These are phyloP conservation scores for Calonectria pseudoreteaudii DNA, from an alignment of 2,329 filamentous ascomycete genomes.

Conservation along the genomic window DNA sequence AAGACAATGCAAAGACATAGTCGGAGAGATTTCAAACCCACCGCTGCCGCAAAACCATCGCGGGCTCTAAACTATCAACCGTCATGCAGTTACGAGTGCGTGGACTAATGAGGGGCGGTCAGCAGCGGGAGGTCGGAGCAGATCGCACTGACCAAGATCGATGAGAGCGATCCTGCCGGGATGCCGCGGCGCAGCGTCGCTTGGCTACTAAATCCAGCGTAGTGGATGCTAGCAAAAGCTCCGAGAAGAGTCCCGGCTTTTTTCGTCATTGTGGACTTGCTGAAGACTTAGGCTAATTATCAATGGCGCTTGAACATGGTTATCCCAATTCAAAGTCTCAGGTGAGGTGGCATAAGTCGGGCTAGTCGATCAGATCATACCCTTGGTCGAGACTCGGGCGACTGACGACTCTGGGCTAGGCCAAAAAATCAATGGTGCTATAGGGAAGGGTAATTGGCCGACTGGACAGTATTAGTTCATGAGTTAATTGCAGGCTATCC, in stretches of 20 bases:
- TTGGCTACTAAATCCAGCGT: not conserved
- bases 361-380: not conserved
- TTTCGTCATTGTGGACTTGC: not conserved
- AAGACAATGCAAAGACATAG: not conserved
- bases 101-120: not conserved
- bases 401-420: not conserved
- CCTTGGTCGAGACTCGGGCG: not conserved
- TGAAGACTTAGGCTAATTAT: not conserved
- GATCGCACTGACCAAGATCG: conserved; percentile 5
- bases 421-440: not conserved
- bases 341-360: not conserved
- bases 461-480: not conserved
- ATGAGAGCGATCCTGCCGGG: not conserved
- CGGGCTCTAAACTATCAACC: not conserved
- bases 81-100: not conserved
- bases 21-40: not conserved
- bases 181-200: not conserved
- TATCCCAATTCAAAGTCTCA: conserved; percentile 3
- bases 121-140: not conserved
- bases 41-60: not conserved
- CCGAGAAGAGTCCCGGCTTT: not conserved
- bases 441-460: not conserved
- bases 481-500: not conserved
- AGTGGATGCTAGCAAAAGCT: not conserved
- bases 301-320: not conserved